Percentiles rank a stretch among this genome's conserved stretches.
Evolutionary conservation across 441 rosid species (phyloP).

Genomic region (Populus trichocarpa): DNA sequence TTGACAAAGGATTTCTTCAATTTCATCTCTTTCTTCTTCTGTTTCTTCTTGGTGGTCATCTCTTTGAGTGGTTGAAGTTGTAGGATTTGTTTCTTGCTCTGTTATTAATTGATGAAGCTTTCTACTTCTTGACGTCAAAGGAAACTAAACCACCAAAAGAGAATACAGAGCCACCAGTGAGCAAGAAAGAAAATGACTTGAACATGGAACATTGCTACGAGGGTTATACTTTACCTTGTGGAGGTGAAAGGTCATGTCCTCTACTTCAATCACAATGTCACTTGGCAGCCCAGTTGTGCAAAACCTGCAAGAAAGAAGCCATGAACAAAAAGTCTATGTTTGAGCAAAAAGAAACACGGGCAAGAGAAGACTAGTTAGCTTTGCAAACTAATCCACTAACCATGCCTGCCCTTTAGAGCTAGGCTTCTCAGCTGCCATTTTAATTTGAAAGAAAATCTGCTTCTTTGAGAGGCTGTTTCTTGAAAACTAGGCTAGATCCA

Average conservation of each 20-base stretch:
- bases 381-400: conserved; percentile 27
- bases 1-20: conserved; percentile 57
- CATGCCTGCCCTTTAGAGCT: conserved; percentile 90
- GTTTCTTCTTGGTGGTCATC: background rate
- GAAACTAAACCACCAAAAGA: conserved; percentile 62
- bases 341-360: background rate
- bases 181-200: background rate
- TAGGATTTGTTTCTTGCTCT: conserved; percentile 50
- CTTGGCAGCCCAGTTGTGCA: conserved; percentile 93
- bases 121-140: conserved; percentile 88
- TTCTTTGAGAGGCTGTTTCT: conserved; percentile 1
- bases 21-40: conserved; percentile 25
- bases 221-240: conserved; percentile 61
- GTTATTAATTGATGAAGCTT: conserved; percentile 77
- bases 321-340: background rate
- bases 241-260: conserved; percentile 92
- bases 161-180: background rate
- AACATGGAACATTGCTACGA: background rate
- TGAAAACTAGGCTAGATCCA: conserved; percentile 33
- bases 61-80: background rate
- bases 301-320: conserved; percentile 53
- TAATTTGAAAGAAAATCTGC: background rate
- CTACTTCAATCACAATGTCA: conserved; percentile 85
- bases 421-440: conserved; percentile 70
- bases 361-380: background rate